A percentile compares a stretch with the other conserved stretches of the same genome.
These are phyloP conservation scores for Chalaropsis thielavioides DNA, from an alignment of 2,329 filamentous ascomycete species.

Conservation along the genomic window DNA sequence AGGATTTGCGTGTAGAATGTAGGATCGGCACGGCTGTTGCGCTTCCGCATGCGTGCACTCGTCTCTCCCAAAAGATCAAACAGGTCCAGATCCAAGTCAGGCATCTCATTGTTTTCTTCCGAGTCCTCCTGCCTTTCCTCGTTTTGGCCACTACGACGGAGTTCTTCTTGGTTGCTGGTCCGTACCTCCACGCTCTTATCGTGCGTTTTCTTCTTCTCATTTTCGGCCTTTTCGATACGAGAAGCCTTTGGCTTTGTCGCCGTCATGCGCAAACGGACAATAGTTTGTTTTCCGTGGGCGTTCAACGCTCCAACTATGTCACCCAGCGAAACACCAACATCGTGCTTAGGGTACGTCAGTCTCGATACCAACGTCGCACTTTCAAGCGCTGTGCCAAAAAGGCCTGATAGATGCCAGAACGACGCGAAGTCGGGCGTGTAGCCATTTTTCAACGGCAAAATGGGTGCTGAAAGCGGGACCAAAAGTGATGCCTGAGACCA, in stretches of 20 bases:
- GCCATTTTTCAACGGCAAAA: conserved; percentile 34
- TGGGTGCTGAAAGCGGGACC: conserved; percentile 56
- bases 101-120: conserved; percentile 21
- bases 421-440: conserved; percentile 44
- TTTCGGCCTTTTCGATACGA: neutral
- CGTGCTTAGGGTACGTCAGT: conserved; percentile 36
- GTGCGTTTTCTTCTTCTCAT: neutral
- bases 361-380: conserved; percentile 64
- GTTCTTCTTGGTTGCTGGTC: neutral
- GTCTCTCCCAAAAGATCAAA: conserved; percentile 15
- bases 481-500: conserved; percentile 61
- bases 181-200: neutral
- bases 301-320: conserved; percentile 55
- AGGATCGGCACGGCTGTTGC: neutral
- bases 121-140: conserved; percentile 15
- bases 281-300: conserved; percentile 60
- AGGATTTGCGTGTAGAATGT: conserved; percentile 7
- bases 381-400: conserved; percentile 65
- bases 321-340: conserved; percentile 36
- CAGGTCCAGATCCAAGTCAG: conserved; percentile 20
- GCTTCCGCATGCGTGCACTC: neutral
- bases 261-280: conserved; percentile 60
- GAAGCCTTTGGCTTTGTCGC: conserved; percentile 25
- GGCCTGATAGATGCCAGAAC: conserved; percentile 64
- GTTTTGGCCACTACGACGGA: neutral